phyloP scores from a whole-genome alignment of 495 filamentous ascomycete genomes.

The Xylaria scruposa region DNA sequence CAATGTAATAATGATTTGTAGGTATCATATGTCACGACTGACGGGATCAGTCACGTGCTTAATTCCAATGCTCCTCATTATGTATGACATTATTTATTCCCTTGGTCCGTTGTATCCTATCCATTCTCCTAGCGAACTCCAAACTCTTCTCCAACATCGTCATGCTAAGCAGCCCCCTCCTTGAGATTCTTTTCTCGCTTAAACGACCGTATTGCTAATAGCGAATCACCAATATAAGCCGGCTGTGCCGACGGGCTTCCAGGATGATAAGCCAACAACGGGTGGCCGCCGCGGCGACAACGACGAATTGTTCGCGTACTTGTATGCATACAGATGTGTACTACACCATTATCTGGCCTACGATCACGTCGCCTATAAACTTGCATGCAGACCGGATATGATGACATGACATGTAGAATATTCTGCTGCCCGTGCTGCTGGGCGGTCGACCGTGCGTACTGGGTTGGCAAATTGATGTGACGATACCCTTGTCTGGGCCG shows the following conservation, averaged over 20 bases:
- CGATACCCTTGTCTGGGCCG: slow-evolving; percentile 6
- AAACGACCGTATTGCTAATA: not conserved
- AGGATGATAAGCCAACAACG: slow-evolving; percentile 9
- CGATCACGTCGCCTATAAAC: slow-evolving; percentile 18
- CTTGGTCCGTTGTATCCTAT: not conserved
- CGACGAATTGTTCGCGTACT: slow-evolving; percentile 21
- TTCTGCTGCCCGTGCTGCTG: not conserved
- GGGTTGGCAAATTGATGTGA: slow-evolving; percentile 2
- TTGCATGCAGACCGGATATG: slow-evolving; percentile 19
- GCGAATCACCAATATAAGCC: slow-evolving; percentile 6
- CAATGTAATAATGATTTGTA: not conserved
- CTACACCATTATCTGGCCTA: not conserved
- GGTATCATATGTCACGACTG: not conserved
- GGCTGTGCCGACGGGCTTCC: slow-evolving; percentile 14
- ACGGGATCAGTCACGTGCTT: slow-evolving; percentile 16
- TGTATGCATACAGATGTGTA: slow-evolving; percentile 16
- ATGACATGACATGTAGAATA: slow-evolving; percentile 16
- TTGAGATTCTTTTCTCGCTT: not conserved
- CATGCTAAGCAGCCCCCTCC: slow-evolving; percentile 4
- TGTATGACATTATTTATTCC: not conserved
- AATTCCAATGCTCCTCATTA: not conserved
- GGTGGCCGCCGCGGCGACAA: slow-evolving; percentile 14
- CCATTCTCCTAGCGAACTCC: not conserved
- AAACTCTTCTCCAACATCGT: slow-evolving; percentile 12
- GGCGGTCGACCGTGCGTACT: slow-evolving; percentile 21